Evolutionary conservation across 768 basidiomycete genomes (phyloP), one percentile per base, ranked within the genome.

Genomic region (Daedaleopsis sinensis): DNA sequence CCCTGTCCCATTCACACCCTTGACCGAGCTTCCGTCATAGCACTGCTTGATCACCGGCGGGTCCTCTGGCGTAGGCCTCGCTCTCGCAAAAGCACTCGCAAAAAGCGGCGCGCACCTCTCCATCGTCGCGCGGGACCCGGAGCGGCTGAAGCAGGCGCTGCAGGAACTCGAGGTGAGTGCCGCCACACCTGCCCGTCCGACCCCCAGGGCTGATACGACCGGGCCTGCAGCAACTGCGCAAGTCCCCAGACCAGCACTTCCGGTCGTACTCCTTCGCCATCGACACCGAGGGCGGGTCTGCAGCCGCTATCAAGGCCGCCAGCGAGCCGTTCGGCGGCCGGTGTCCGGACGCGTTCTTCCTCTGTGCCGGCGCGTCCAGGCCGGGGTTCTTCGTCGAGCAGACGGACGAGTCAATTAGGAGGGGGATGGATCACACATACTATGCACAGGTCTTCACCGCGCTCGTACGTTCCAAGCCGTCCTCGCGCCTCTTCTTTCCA

Each of bases 351-450:
- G 86, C 88, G 1, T 73, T 93, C 24, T 90, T 96, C 70, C 74
- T 86, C 10, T 94, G 93, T 65, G 94, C 94, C 0, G 95, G 95
- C 13, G 79, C 77, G 43, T 71, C 88, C 1, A 80, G 78, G 24
- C 94, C 95, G 0, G 83, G 82, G 64, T 91, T 89, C 73, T 89
- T 93, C 66, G 74, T 93, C 23, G 92, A 94, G 50, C 79, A 85
- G 78, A 76, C 75, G 0, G 85, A 88, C 59, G 79, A 79, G 47
- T 82, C 87, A 35, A 66, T 96, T 55, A 74, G 76, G 52, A 60
- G 75, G n/a, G 83, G 83, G n/a, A 83, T 88, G 81, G 78, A 82
- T 44, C 77, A 78, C 42, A 78, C 79, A 10, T 89, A 82, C 69
- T 84, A 81, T 79, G 77, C 85, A 5, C 79, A 84, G 37, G 80